Evolutionary conservation across 208 protist genomes (phyloP).

Genomic region (Trypanosoma scelopori): DNA sequence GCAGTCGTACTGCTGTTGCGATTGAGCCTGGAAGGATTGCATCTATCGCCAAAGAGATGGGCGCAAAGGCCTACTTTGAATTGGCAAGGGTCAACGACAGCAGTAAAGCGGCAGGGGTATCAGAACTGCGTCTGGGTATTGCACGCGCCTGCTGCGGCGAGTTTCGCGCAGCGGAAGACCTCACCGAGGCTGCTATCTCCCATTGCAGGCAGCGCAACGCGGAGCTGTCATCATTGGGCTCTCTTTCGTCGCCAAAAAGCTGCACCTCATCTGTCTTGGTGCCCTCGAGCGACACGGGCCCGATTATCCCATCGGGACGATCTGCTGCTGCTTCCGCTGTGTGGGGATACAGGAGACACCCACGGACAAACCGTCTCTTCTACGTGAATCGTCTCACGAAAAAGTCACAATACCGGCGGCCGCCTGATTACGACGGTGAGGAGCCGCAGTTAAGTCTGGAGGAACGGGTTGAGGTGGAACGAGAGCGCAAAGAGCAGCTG

Average conservation of each 20-base stretch:
- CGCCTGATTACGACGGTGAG: constrained; percentile 51
- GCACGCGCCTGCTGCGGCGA: constrained; percentile 60
- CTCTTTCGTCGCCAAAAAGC: neutral
- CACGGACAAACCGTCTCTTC: constrained; percentile 42
- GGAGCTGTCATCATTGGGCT: neutral
- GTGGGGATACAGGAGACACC: constrained; percentile 54
- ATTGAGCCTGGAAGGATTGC: constrained; percentile 32
- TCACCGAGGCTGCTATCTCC: constrained; percentile 13
- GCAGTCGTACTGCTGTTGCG: neutral
- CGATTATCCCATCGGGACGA: neutral
- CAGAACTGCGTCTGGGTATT: constrained; percentile 40
- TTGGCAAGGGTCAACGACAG: neutral
- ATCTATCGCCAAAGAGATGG: constrained; percentile 32
- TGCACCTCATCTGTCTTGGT: neutral
- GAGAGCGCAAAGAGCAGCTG: constrained; percentile 3
- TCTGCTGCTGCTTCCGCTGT: neutral
- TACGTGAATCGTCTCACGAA: constrained; percentile 42
- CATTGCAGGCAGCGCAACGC: neutral
- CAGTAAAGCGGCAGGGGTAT: constrained; percentile 26
- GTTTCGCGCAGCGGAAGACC: constrained; percentile 27
- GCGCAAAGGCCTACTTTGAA: constrained; percentile 48
- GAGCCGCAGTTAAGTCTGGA: constrained; percentile 22
- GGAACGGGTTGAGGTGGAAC: constrained; percentile 13
- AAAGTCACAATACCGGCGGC: constrained; percentile 54
- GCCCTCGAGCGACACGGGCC: neutral